phyloP scores from a whole-genome alignment of 148 eudicot genomes.

The Rhododendron henanense region DNA sequence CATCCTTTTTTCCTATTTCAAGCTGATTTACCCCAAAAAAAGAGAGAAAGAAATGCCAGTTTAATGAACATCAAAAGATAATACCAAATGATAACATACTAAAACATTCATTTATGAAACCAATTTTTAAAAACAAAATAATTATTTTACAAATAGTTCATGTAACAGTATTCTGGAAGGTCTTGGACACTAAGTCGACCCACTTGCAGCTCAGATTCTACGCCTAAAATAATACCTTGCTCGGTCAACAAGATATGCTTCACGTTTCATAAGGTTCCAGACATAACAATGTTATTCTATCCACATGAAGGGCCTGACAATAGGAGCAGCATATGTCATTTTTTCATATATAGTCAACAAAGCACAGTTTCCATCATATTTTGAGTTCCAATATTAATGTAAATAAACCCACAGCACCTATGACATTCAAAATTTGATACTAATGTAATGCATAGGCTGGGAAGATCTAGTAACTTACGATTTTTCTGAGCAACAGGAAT shows the following conservation, averaged over 20 bases:
- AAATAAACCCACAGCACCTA: background rate
- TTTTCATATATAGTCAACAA: background rate
- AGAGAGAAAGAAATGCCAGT: background rate
- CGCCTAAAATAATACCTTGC: too few relatives aligned
- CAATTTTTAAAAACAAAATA: background rate
- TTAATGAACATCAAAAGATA: background rate
- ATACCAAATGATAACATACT: background rate
- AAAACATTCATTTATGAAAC: background rate
- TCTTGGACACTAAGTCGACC: background rate
- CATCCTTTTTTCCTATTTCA: too few relatives aligned
- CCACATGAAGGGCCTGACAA: background rate
- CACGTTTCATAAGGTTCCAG: background rate
- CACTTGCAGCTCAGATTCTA: background rate
- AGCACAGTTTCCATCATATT: background rate
- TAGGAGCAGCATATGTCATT: background rate
- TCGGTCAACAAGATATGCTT: background rate
- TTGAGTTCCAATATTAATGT: background rate
- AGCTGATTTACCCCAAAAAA: too few relatives aligned
- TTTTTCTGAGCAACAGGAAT: conserved; percentile 45
- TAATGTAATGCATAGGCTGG: background rate
- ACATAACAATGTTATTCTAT: background rate
- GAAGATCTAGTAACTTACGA: conserved; percentile 48
- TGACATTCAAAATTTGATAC: background rate
- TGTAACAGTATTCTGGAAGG: background rate
- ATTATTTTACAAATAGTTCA: background rate